Evolutionary conservation across 2,329 filamentous ascomycete species (phyloP), one percentile per base, ranked within the genome.

Genomic region (Colletotrichum sp.): DNA sequence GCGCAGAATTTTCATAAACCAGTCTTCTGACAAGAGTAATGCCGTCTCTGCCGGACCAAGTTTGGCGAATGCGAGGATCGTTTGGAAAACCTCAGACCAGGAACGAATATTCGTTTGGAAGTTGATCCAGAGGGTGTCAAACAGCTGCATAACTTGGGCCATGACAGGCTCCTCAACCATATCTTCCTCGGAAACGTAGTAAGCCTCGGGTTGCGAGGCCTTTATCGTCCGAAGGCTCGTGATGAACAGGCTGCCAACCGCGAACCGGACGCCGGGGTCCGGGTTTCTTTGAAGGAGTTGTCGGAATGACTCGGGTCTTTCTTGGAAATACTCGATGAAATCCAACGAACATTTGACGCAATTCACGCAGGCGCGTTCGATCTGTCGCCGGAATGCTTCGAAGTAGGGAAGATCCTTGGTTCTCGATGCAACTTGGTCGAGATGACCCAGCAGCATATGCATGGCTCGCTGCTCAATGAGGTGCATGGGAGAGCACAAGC

Each of bases 71-170:
- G 86, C 86, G n/a, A 90, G 81, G 77, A 96, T 87, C n/a, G 94
- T 89, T 15, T 90, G 90, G 81, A 96, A 96, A 74, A 94, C 93
- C 80, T 96, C 94, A 57, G 93, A 91, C 95, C 95, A 97, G 5
- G 94, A 90, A 72, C 92, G 90, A 32, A 92, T 86, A 62, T 89
- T 87, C 4, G 86, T 83, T 76, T 95, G 92, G 72, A 95, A 92
- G n/a, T 85, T 86, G 5, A 89, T 85, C 90, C 92, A 95, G 5
- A 95, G 83, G 26, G 87, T 83, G 34, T 87, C 85, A 66, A 95
- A 87, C 26, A 91, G 18, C 60, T 59, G 70, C 18, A 67, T 36
- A 9, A 52, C 57, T 39, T 62, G 69, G 39, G 57, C 57, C 13
- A 59, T 49, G n/a, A 67, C 26, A 66, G 68, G 79, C 21, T 67